A percentile compares a stretch with the other conserved stretches of the same genome.
phyloP scores from a whole-genome alignment of 495 filamentous ascomycete genomes.

The Aspergillus ostianus region DNA sequence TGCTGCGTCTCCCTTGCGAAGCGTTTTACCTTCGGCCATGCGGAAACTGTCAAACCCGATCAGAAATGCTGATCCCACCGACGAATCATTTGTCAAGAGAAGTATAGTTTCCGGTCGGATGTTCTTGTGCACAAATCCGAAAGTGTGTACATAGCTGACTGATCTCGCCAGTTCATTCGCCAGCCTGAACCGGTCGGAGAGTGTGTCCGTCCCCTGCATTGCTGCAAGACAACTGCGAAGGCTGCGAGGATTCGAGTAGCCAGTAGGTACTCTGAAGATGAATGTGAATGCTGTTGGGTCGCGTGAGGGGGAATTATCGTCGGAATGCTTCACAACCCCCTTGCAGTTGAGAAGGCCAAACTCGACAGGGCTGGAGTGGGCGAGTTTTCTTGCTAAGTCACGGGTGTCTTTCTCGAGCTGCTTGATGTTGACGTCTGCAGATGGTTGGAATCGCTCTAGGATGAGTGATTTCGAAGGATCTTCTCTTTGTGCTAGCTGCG shows the following conservation, averaged over 20 bases:
- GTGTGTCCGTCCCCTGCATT: slow-evolving; percentile 5
- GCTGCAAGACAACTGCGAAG: slow-evolving; percentile 22
- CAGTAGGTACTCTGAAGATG: slow-evolving; percentile 18
- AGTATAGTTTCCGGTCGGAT: slow-evolving; percentile 43
- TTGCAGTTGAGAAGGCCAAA: slow-evolving; percentile 52
- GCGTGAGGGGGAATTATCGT: not conserved
- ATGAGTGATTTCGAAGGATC: not conserved
- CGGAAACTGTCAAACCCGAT: slow-evolving; percentile 42
- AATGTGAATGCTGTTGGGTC: slow-evolving; percentile 10
- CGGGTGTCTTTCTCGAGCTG: slow-evolving; percentile 13
- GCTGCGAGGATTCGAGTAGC: slow-evolving; percentile 17
- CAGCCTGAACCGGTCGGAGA: slow-evolving; percentile 24
- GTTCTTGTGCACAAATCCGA: slow-evolving; percentile 47
- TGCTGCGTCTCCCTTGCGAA: slow-evolving; percentile 23
- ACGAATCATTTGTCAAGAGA: slow-evolving; percentile 21
- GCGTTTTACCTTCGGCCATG: slow-evolving; percentile 14
- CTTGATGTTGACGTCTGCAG: not conserved
- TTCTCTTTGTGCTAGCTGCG: not conserved
- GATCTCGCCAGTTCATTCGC: slow-evolving; percentile 36
- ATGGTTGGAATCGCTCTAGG: not conserved
- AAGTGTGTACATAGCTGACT: slow-evolving; percentile 39
- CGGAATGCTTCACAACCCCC: slow-evolving; percentile 24
- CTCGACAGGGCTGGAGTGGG: slow-evolving; percentile 30
- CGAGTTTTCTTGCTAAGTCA: slow-evolving; percentile 40
- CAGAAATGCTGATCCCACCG: slow-evolving; percentile 30